phyloP scores from a whole-genome alignment of 148 eudicot genomes.

The Diospyros kaki region DNA sequence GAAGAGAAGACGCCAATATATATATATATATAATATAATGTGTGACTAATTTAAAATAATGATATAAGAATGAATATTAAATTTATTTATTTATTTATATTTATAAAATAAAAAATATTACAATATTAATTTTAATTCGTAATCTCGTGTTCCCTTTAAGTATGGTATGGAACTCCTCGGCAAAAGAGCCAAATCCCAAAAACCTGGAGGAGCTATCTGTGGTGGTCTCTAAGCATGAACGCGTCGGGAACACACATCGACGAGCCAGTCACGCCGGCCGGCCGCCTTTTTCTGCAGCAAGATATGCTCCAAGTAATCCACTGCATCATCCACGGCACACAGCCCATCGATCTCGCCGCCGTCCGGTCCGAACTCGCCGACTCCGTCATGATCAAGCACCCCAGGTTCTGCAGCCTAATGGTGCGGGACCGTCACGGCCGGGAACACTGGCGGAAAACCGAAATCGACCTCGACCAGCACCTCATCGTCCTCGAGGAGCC shows the following conservation, averaged over 20 bases:
- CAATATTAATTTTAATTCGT: too few relatives aligned
- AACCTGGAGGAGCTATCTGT: too few relatives aligned
- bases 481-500: slow-evolving; percentile 33
- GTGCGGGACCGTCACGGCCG: slow-evolving; percentile 32
- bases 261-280: slow-evolving; percentile 44
- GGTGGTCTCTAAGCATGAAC: neutral
- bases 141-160: too few relatives aligned
- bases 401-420: slow-evolving; percentile 70
- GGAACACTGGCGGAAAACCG: slow-evolving; percentile 44
- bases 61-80: too few relatives aligned
- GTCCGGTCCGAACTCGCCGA: slow-evolving; percentile 29
- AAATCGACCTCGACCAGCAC: slow-evolving; percentile 56
- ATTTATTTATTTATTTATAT: too few relatives aligned
- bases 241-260: slow-evolving; percentile 8
- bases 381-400: slow-evolving; percentile 51
- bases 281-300: slow-evolving; percentile 46
- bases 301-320: slow-evolving; percentile 44
- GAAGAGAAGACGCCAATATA: too few relatives aligned
- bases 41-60: too few relatives aligned
- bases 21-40: too few relatives aligned
- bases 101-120: too few relatives aligned
- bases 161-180: too few relatives aligned
- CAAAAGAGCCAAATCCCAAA: too few relatives aligned
- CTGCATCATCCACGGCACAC: slow-evolving; percentile 35
- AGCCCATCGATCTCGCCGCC: slow-evolving; percentile 38